phyloP scores from a whole-genome alignment of 2,329 filamentous ascomycete species.

The Juglanconis sp. region DNA sequence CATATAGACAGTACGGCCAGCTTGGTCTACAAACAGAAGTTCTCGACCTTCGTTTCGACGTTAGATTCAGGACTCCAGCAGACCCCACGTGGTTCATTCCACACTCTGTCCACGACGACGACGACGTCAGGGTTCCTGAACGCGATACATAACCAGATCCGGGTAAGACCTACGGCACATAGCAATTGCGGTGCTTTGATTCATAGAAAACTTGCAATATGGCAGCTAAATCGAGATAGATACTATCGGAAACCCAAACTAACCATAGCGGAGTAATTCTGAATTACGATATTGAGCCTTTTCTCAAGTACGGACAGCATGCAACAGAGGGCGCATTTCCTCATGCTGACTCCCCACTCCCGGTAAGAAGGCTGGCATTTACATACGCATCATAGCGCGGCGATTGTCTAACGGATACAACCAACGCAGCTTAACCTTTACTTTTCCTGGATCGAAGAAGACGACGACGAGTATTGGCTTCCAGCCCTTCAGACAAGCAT shows the following conservation, averaged over 20 bases:
- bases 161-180: constrained; percentile 17
- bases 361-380: constrained; percentile 14
- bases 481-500: constrained; percentile 22
- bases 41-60: constrained; percentile 17
- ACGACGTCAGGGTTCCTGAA: constrained; percentile 23
- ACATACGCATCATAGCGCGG: too few species aligned
- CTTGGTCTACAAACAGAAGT: constrained; percentile 13
- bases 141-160: constrained; percentile 22
- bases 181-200: neutral
- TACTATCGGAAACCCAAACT: neutral
- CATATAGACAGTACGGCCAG: constrained; percentile 14
- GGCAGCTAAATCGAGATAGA: neutral
- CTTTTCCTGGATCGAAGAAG: constrained; percentile 23
- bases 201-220: neutral
- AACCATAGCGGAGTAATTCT: constrained; percentile 21
- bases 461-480: constrained; percentile 28
- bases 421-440: constrained; percentile 26
- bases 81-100: constrained; percentile 25
- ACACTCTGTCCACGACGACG: constrained; percentile 25
- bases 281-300: constrained; percentile 30
- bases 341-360: constrained; percentile 25
- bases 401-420: neutral
- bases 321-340: constrained; percentile 30
- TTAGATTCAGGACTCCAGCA: constrained; percentile 20
- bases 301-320: constrained; percentile 26